These are phyloP conservation scores for Thoreauomyces humboldtii DNA, from an alignment of 192 early-diverging fungal species.

Conservation along the genomic window DNA sequence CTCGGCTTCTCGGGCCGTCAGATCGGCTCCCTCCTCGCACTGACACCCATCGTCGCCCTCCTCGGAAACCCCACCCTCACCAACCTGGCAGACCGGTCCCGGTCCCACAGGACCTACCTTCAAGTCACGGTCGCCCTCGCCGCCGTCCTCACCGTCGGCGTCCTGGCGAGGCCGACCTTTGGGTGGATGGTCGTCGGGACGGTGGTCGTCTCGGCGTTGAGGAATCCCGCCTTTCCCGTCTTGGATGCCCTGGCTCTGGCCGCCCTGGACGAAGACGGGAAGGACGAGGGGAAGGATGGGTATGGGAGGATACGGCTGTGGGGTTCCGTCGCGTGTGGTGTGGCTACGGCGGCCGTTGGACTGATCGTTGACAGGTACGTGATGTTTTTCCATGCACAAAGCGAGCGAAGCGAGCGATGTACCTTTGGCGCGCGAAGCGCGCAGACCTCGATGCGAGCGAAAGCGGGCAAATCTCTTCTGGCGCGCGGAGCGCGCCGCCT, in stretches of 20 bases:
- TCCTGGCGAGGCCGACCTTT: not conserved
- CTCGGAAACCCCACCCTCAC: constrained; percentile 1
- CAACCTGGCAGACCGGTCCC: not conserved
- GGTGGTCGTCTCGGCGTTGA: not conserved
- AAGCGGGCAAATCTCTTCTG: too few species aligned
- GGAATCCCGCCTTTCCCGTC: not conserved
- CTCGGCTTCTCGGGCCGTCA: not conserved
- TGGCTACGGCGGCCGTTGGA: not conserved
- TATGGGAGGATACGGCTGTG: constrained; percentile 5
- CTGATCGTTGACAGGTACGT: not conserved
- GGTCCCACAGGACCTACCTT: not conserved
- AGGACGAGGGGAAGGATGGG: too few species aligned
- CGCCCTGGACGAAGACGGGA: not conserved
- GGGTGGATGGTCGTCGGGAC: not conserved
- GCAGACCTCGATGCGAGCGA: too few species aligned
- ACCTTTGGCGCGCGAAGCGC: too few species aligned
- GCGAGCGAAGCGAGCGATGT: too few species aligned
- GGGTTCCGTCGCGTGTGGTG: constrained; percentile 2
- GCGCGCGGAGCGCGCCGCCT: too few species aligned
- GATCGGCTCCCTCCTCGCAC: not conserved
- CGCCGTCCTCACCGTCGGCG: not conserved
- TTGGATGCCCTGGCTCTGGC: constrained; percentile 1
- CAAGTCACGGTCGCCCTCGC: not conserved
- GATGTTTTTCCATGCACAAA: too few species aligned
- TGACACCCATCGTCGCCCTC: constrained; percentile 1